Evolutionary conservation across 2,329 filamentous ascomycete species (phyloP).

Genomic region (Trichoderma oligosporum): DNA sequence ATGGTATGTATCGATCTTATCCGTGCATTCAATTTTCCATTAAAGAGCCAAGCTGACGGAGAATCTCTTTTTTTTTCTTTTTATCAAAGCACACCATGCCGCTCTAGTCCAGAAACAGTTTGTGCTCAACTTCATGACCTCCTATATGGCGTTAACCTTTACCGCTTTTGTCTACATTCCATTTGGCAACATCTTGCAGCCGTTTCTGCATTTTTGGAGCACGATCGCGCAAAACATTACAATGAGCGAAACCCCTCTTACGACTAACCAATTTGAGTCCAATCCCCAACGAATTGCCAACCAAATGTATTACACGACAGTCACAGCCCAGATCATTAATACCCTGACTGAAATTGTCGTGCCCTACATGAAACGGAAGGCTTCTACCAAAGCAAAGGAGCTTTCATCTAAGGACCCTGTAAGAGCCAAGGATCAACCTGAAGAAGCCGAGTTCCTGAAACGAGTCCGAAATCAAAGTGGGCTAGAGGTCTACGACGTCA

Average conservation of each 20-base stretch:
- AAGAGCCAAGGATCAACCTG: constrained; percentile 61
- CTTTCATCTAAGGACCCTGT: constrained; percentile 57
- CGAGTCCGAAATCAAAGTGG: constrained; percentile 80
- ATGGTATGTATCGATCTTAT: constrained; percentile 52
- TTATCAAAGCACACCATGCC: constrained; percentile 62
- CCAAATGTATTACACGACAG: constrained; percentile 93
- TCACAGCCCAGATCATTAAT: constrained; percentile 88
- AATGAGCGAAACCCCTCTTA: constrained; percentile 67
- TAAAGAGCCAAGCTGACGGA: background rate
- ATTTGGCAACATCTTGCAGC: constrained; percentile 78
- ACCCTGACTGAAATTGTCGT: constrained; percentile 80
- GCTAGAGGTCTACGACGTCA: constrained; percentile 82
- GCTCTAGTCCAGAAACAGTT: constrained; percentile 91
- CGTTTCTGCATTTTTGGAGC: constrained; percentile 79
- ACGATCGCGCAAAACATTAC: constrained; percentile 70
- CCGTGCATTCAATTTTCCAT: too few species aligned
- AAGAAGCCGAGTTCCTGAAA: constrained; percentile 75
- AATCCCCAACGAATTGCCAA: constrained; percentile 79
- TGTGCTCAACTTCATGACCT: constrained; percentile 93
- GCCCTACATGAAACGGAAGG: constrained; percentile 76
- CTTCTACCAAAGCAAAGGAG: constrained; percentile 74
- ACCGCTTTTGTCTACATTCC: constrained; percentile 94
- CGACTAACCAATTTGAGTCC: constrained; percentile 67
- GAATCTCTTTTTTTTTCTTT: background rate
- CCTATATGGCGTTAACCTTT: constrained; percentile 86